Base-by-base conservation (phyloP, 768 basidiomycete species). In the Aureoboletus auriporus region DNA sequence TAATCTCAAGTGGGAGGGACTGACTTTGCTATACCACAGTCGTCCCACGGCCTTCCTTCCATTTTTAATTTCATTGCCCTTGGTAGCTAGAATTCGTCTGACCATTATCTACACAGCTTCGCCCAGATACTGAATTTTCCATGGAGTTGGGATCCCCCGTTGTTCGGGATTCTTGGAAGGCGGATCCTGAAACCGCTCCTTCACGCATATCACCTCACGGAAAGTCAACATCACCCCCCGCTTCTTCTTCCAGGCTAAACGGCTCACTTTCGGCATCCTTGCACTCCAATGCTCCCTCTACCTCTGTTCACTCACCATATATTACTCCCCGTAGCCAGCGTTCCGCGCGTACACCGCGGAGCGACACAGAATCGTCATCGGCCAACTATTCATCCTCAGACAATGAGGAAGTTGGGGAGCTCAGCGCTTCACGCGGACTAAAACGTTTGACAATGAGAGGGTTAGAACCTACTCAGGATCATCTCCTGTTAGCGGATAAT, bases 91-190 rank as follows among this genome's bases (percentile, higher is more conserved):
- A 36, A 43, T 13, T 3, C 37, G 10, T 44, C 54, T 65, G 28
- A 60, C 48, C 13, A 8, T 40, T 39, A 8, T 42, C 47, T 49
- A 44, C 50, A 54, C 57, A 88, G 86, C 70, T 87, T 54, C 75
- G 72, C 27, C 86, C 86, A 28, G 77, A 78, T 51, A 61, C 67
- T 39, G 82, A 86, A 60, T 83, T 85, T 60, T 74, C 78, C 30
- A 65, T 73, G 17, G 78, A 84, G 52, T 70, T 89, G 40, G 86
- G 86, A 0, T 79, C 82, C 7, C 76, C 76, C 2, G 67, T 88
- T 8, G 31, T 78, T 39, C 78, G 84, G 33, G 83, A 75, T 54
- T 84, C 83, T 5, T 88, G 86, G 86, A 85, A 65, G 56, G 49
- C 42, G 11, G 67, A 67, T 47, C 17, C 47, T 42, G 65, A 68